Base-by-base conservation (phyloP, 2,329 filamentous ascomycete genomes). In the Chrysosporium keratinophilum region DNA sequence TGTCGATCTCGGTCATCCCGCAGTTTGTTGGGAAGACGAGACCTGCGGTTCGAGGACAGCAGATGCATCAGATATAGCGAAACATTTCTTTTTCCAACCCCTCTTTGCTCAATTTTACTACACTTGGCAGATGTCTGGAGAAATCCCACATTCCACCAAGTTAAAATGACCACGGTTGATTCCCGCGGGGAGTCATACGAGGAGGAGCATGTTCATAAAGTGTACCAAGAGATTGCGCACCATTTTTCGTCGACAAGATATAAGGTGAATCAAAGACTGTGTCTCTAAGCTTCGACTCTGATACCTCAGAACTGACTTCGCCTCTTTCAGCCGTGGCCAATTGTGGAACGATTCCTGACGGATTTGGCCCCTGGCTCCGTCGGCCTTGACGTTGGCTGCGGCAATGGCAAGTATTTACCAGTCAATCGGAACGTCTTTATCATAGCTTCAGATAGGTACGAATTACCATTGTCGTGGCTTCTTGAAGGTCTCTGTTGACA, bases 391-490 rank as follows among this genome's bases (percentile, higher is more conserved):
- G 78, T 97, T 54, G 93, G 93, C 57, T 97, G 93, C 71, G 93
- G 93, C 56, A 98, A 98, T 72, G 93, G 93, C 61, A 97, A 97
- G 76, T 96, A 97, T 68, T 75, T 97, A 57, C 75, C 79, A 56
- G 85, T 95, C 54, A 94, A 94, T 70, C 78, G 76, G 19, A 71
- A 80, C 62, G 72, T 95, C 47, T 89, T 87, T 72, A 84, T 96
- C 52, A 68, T 97, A 56, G 91, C 83, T 54, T 91, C 85, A 54
- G 93, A 97, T 74, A 81, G 88, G 74, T 94, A 81, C 62, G 76
- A 74, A 55, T n/a, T n/a, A n/a, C 35, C 14, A 14, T 11, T 10
- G 7, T 5, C 7, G 41, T 28, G 23, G 52, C 50, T 57, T 48
- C 1, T 14, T 41, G 5, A 17, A 4, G 9, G 6, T 5, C 23